Evolutionary conservation across 139 green algal species (phyloP).

Genomic region (Micromonas commoda): DNA sequence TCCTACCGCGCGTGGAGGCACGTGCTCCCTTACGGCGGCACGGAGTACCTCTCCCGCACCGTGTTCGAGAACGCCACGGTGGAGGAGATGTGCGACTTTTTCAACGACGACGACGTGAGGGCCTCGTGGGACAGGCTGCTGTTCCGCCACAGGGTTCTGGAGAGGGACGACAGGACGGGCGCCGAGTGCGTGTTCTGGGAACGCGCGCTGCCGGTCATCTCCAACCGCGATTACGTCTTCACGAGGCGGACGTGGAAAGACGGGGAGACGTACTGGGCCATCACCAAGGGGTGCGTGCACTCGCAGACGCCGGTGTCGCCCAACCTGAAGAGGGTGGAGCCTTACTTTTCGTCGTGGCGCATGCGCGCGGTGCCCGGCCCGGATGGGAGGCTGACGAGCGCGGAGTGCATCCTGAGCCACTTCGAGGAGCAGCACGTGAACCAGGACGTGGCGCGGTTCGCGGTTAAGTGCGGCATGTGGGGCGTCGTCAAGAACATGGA

Average conservation of each 20-base stretch:
- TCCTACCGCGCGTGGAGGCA: conserved; percentile 10
- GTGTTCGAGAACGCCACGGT: conserved; percentile 1
- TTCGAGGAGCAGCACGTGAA: conserved; percentile 25
- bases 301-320: background rate
- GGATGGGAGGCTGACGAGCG: background rate
- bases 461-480: conserved; percentile 21
- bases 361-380: conserved; percentile 6
- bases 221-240: conserved; percentile 25
- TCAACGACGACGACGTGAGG: conserved; percentile 4
- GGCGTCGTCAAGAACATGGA: conserved; percentile 1
- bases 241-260: conserved; percentile 25
- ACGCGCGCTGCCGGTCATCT: conserved; percentile 8
- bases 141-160: background rate
- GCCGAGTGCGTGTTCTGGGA: conserved; percentile 19
- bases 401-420: conserved; percentile 3
- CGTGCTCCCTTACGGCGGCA: conserved; percentile 21
- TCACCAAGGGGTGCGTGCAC: background rate
- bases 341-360: conserved; percentile 9
- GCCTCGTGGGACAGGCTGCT: background rate
- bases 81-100: conserved; percentile 27
- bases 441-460: conserved; percentile 15
- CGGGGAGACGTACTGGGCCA: conserved; percentile 2
- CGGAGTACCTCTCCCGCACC: conserved; percentile 16
- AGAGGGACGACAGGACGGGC: conserved; percentile 3
- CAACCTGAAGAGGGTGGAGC: conserved; percentile 13